Conservation (phyloP, 192 early-diverging fungal genomes). For the Gonapodya prolifera region DNA sequence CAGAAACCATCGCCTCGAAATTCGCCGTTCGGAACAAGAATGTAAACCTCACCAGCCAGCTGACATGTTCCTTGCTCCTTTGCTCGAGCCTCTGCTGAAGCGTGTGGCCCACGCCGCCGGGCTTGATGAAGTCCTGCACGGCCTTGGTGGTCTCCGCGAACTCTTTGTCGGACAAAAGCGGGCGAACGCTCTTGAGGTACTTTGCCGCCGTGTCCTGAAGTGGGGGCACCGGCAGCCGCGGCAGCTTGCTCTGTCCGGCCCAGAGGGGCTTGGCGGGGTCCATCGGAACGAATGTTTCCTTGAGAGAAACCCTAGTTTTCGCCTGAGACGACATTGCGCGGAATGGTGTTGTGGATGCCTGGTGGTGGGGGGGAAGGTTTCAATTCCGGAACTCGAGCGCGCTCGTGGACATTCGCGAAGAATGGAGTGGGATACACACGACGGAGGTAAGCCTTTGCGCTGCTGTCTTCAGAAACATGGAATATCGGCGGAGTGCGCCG, state of each 20-base stretch:
- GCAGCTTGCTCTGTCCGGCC: constrained; percentile 13
- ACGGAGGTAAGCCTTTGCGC: not conserved
- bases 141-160: constrained; percentile 50
- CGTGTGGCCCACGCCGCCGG: constrained; percentile 66
- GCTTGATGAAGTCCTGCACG: constrained; percentile 67
- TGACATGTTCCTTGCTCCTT: constrained; percentile 40
- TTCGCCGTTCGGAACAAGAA: not conserved
- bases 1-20: not conserved
- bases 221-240: constrained; percentile 82
- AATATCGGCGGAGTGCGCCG: not conserved
- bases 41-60: constrained; percentile 1
- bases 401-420: not conserved
- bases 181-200: constrained; percentile 69
- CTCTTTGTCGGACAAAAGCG: constrained; percentile 55
- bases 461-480: not conserved
- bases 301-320: not conserved
- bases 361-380: not conserved
- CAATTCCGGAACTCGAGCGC: not conserved
- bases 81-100: constrained; percentile 75
- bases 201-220: constrained; percentile 67
- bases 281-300: not conserved
- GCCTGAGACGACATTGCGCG: not conserved
- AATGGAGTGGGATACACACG: not conserved
- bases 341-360: not conserved
- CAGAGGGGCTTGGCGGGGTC: not conserved